A percentile compares a stretch with the other conserved stretches of the same genome.
Evolutionary conservation across 805 yeast genomes (phyloP).

Genomic region (Candida ponderosae): DNA sequence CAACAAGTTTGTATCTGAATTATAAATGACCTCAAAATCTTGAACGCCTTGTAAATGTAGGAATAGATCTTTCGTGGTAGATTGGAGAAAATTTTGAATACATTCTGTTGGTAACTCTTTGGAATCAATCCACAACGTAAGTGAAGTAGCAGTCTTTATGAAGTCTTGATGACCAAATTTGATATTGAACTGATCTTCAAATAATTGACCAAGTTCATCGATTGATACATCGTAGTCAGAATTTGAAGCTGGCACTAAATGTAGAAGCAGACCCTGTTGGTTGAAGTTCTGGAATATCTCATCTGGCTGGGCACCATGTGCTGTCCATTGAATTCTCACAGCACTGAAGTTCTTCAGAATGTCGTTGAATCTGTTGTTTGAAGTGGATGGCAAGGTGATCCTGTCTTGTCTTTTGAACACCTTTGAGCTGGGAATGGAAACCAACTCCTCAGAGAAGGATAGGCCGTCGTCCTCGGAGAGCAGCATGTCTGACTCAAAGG

Average conservation of each 20-base stretch:
- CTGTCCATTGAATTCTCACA: conserved; percentile 14
- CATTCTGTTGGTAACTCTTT: too few species aligned
- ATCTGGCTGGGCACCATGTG: conserved; percentile 1
- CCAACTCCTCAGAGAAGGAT: too few species aligned
- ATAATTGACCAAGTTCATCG: background rate
- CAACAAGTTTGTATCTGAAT: conserved; percentile 10
- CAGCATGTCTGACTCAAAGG: background rate
- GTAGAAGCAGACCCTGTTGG: conserved; percentile 10
- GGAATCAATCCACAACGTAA: background rate
- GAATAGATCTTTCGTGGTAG: background rate
- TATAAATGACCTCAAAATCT: background rate
- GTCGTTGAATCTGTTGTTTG: background rate
- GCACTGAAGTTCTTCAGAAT: conserved; percentile 8
- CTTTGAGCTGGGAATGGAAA: background rate
- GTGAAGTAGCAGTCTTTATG: background rate
- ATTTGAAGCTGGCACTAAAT: conserved; percentile 11
- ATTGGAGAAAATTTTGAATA: too few species aligned
- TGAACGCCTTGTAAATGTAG: too few species aligned
- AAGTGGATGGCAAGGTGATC: background rate
- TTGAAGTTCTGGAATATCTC: conserved; percentile 14
- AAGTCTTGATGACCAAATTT: background rate
- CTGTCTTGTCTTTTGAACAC: background rate
- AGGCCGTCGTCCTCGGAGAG: too few species aligned
- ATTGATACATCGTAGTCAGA: background rate
- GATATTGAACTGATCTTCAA: background rate